phyloP scores from a whole-genome alignment of 108 stramenopile species.

The Poteriospumella lacustris region DNA sequence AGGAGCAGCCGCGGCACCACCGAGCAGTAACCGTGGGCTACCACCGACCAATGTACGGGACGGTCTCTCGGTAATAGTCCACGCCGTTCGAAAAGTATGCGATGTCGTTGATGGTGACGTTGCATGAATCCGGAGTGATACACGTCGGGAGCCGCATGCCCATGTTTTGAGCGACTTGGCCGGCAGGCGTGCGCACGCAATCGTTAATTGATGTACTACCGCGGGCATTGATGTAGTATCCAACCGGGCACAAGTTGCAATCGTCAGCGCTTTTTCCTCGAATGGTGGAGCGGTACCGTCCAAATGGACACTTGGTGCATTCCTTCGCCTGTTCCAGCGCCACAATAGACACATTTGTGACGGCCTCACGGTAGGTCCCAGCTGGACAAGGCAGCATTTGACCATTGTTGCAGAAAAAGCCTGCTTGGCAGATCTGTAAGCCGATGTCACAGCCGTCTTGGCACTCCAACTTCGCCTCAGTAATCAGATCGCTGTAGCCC shows the following conservation, averaged over 20 bases:
- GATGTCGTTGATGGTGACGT: neutral
- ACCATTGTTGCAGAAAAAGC: conserved; percentile 60
- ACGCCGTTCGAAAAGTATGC: conserved; percentile 23
- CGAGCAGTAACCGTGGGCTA: too few species aligned
- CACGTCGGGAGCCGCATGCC: conserved; percentile 3
- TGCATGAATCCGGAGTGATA: conserved; percentile 7
- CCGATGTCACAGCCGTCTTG: conserved; percentile 66
- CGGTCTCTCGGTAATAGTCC: conserved; percentile 16
- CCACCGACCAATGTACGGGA: conserved; percentile 29
- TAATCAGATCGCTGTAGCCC: conserved; percentile 55
- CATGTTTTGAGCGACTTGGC: conserved; percentile 3
- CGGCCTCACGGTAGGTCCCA: conserved; percentile 55
- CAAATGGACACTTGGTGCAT: conserved; percentile 52
- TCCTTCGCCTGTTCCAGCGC: conserved; percentile 41
- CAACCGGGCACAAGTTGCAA: conserved; percentile 54
- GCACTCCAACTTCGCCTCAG: conserved; percentile 61
- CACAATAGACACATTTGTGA: neutral
- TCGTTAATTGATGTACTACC: conserved; percentile 21
- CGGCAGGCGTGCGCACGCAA: conserved; percentile 7
- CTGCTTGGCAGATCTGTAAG: conserved; percentile 57
- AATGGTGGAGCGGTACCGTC: conserved; percentile 50
- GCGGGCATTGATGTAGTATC: conserved; percentile 33
- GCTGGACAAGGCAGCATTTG: conserved; percentile 57
- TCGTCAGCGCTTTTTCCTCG: conserved; percentile 36
- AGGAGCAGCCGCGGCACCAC: too few species aligned